These are phyloP conservation scores for Termitomyces sp. DNA, from an alignment of 768 basidiomycete species.

Conservation along the genomic window DNA sequence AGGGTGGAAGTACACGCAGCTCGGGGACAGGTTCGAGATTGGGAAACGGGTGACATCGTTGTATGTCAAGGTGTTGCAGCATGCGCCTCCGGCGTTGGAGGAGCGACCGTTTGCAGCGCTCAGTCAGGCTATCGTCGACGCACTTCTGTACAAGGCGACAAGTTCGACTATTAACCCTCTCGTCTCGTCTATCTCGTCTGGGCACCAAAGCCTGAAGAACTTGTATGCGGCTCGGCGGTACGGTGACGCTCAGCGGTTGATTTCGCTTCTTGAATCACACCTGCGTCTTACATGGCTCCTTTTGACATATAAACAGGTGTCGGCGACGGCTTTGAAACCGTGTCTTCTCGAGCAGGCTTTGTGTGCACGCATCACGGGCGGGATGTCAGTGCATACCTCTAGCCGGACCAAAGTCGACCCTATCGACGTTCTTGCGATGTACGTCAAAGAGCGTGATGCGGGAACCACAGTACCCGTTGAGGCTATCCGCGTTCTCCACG, in stretches of 20 bases:
- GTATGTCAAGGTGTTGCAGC: slow-evolving; percentile 61
- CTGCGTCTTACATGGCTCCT: slow-evolving; percentile 57
- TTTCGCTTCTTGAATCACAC: slow-evolving; percentile 63
- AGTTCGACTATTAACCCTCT: slow-evolving; percentile 79
- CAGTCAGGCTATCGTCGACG: slow-evolving; percentile 61
- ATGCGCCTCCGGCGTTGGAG: slow-evolving; percentile 47
- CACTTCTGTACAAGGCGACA: slow-evolving; percentile 68
- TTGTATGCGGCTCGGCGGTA: slow-evolving; percentile 60
- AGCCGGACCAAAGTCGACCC: slow-evolving; percentile 54
- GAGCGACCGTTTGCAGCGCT: slow-evolving; percentile 55
- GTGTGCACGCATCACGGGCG: slow-evolving; percentile 54
- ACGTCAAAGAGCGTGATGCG: slow-evolving; percentile 59
- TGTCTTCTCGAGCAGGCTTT: slow-evolving; percentile 75
- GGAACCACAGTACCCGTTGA: slow-evolving; percentile 58
- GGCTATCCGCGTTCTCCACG: slow-evolving; percentile 60
- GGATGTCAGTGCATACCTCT: slow-evolving; percentile 38
- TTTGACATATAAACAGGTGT: slow-evolving; percentile 57
- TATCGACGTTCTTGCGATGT: slow-evolving; percentile 66
- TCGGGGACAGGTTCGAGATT: slow-evolving; percentile 83
- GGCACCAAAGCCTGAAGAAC: slow-evolving; percentile 49
- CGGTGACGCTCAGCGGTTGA: slow-evolving; percentile 63
- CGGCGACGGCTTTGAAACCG: slow-evolving; percentile 33
- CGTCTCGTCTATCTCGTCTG: slow-evolving; percentile 61
- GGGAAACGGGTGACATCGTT: slow-evolving; percentile 59
- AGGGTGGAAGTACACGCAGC: slow-evolving; percentile 79